Evolutionary conservation across 148 eudicot species (phyloP).

Genomic region (Rhododendron mucronatum): DNA sequence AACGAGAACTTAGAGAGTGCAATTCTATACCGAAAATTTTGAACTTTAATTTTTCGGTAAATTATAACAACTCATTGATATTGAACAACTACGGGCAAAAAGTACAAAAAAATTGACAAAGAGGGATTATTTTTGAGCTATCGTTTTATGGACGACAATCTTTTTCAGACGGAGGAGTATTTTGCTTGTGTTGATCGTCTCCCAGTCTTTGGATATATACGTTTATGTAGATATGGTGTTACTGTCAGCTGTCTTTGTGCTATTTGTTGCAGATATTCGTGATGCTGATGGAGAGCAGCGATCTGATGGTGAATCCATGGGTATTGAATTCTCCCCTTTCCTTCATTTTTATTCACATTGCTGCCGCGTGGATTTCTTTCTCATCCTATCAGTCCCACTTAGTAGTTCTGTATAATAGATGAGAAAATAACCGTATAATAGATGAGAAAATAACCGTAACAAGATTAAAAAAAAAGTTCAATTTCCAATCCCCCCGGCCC

Average conservation of each 20-base stretch:
- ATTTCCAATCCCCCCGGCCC: too few relatives aligned
- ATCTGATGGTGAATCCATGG: conserved; percentile 1
- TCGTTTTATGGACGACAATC: neutral
- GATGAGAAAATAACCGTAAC: neutral
- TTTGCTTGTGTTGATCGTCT: neutral
- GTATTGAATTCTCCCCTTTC: neutral
- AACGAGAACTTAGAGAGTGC: neutral
- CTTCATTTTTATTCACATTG: neutral
- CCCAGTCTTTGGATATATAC: neutral
- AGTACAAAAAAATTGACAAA: neutral
- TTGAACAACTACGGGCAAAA: neutral
- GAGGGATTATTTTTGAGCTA: neutral
- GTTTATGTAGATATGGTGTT: neutral
- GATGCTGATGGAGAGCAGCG: neutral
- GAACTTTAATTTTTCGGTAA: too few relatives aligned
- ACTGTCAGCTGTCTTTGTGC: neutral
- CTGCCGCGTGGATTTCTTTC: neutral
- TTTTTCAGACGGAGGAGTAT: neutral
- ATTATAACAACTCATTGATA: neutral
- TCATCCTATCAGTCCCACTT: neutral
- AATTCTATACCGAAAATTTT: too few relatives aligned
- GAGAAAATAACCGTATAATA: neutral
- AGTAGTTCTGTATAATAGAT: neutral
- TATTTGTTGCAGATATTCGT: neutral
- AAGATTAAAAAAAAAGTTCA: neutral